Evolutionary conservation across 2,329 filamentous ascomycete species (phyloP).

Genomic region (Dothiorella sarmentorum): DNA sequence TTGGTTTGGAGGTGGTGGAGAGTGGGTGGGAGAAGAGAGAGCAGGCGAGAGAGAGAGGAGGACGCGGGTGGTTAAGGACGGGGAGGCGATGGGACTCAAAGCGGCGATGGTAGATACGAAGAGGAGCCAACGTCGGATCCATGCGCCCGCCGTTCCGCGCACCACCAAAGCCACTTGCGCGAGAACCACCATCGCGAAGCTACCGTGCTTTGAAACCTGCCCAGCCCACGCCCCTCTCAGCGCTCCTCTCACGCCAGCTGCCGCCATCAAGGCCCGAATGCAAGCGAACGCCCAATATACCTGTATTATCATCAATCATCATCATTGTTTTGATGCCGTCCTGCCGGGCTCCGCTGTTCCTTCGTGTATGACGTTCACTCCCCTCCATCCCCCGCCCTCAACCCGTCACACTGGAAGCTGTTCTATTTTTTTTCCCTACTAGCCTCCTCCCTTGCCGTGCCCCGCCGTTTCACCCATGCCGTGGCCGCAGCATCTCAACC

Average conservation of each 20-base stretch:
- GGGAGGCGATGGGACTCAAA: not conserved
- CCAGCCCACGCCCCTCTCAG: not conserved
- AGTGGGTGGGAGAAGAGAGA: not conserved
- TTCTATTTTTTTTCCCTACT: not conserved
- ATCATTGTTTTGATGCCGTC: no score
- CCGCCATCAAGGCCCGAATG: conserved; percentile 3
- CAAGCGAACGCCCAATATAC: not conserved
- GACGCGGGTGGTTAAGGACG: not conserved
- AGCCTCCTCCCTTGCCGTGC: not conserved
- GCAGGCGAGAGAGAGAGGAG: not conserved
- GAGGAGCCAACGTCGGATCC: conserved; percentile 4
- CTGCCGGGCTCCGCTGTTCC: not conserved
- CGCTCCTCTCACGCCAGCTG: not conserved
- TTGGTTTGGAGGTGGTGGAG: no score
- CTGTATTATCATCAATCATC: not conserved
- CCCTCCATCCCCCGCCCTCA: not conserved
- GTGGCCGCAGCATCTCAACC: not conserved
- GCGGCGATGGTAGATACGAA: conserved; percentile 9
- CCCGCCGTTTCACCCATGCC: not conserved
- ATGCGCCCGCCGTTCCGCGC: conserved; percentile 6
- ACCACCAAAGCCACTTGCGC: conserved; percentile 7
- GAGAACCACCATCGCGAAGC: not conserved
- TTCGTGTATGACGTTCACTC: not conserved
- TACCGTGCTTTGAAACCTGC: conserved; percentile 11
- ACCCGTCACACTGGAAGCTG: not conserved